Conservation (phyloP, 2,329 filamentous ascomycete genomes). For the Reticulascus tulasneorum region DNA sequence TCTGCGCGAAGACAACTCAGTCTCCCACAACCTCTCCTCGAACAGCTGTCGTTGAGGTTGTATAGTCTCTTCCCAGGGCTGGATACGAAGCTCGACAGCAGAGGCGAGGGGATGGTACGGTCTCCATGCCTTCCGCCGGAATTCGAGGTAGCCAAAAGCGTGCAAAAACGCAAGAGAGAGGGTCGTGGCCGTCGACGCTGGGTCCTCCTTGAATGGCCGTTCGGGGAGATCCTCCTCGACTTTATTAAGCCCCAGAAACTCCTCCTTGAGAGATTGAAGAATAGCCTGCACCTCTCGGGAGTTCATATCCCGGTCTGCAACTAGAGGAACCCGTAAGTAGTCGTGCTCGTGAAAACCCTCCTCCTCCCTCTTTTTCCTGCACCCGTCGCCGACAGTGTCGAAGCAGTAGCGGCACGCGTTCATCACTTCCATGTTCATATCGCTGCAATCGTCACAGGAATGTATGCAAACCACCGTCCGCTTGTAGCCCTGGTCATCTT, state of each 20-base stretch:
- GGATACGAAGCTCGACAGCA: conserved; percentile 8
- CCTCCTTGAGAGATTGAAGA: background rate
- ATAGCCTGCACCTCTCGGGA: conserved; percentile 2
- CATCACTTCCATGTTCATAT: conserved; percentile 3
- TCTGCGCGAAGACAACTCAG: conserved; percentile 11
- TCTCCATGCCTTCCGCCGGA: conserved; percentile 17
- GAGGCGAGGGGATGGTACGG: conserved; percentile 15
- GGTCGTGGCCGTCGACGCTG: conserved; percentile 8
- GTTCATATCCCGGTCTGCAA: conserved; percentile 6
- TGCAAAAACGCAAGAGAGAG: conserved; percentile 20
- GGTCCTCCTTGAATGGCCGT: background rate
- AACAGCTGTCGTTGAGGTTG: background rate
- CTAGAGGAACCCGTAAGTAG: conserved; percentile 2
- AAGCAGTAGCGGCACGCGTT: conserved; percentile 8
- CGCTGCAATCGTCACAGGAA: conserved; percentile 5
- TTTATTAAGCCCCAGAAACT: background rate
- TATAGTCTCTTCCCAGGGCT: conserved; percentile 12
- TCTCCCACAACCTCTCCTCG: conserved; percentile 11
- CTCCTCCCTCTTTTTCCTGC: background rate
- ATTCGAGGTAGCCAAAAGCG: conserved; percentile 19
- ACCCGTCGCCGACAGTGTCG: background rate
- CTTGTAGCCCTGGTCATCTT: background rate
- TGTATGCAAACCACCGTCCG: background rate
- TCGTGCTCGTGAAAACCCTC: conserved; percentile 2
- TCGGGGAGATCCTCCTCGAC: background rate